Evolutionary conservation across 1,139 yeast genomes (phyloP).

Genomic region (Yamadazyma atlantica): DNA sequence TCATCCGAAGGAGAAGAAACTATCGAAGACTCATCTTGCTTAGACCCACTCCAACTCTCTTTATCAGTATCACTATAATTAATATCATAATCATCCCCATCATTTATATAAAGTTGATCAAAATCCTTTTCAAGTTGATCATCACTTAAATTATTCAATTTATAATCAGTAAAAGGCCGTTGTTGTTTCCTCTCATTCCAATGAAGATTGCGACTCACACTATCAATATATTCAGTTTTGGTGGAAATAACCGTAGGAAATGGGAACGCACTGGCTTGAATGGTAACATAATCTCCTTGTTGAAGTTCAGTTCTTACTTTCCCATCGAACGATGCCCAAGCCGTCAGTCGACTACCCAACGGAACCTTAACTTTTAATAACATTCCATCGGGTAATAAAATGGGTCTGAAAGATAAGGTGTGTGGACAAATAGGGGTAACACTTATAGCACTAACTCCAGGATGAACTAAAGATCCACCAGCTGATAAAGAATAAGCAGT

Average conservation of each 20-base stretch:
- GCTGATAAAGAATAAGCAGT: conserved; percentile 90
- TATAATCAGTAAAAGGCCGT: conserved; percentile 53
- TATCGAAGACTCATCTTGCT: background rate
- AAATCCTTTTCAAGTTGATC: conserved; percentile 16
- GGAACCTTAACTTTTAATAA: conserved; percentile 75
- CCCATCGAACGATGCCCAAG: conserved; percentile 93
- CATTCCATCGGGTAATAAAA: conserved; percentile 85
- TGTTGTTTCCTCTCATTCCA: conserved; percentile 88
- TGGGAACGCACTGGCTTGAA: conserved; percentile 77
- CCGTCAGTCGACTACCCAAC: conserved; percentile 64
- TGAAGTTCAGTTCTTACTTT: conserved; percentile 67
- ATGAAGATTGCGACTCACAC: conserved; percentile 77
- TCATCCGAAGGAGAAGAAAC: conserved; percentile 13
- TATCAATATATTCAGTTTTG: conserved; percentile 76
- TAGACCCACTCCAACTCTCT: conserved; percentile 12
- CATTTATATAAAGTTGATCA: conserved; percentile 15
- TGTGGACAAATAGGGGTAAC: conserved; percentile 95
- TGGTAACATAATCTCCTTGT: conserved; percentile 75
- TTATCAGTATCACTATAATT: conserved; percentile 11
- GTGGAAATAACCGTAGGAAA: conserved; percentile 82
- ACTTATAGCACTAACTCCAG: conserved; percentile 84
- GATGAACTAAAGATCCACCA: conserved; percentile 88
- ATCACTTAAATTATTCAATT: conserved; percentile 15
- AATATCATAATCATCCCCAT: conserved; percentile 17
- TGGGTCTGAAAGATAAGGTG: conserved; percentile 84